phyloP scores from a whole-genome alignment of 148 eudicot genomes.

The Arctostaphylos glauca region DNA sequence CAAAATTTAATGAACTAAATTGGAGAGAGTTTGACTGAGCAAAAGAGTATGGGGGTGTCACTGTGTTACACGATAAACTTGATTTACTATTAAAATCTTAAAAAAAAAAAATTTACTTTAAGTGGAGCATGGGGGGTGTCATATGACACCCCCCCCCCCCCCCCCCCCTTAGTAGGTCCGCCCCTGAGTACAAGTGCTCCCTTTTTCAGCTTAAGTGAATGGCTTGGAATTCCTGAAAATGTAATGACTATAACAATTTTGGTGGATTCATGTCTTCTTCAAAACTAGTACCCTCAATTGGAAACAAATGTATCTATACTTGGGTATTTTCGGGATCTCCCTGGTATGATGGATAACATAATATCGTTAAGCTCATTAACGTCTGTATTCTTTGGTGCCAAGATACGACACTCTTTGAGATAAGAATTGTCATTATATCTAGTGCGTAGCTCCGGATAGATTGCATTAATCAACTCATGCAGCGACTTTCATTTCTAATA shows the following conservation, averaged over 20 bases:
- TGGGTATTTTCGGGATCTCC: not conserved
- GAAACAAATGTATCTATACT: not conserved
- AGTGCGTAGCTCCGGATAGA: not conserved
- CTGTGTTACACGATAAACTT: too few species aligned
- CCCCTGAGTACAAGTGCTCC: not conserved
- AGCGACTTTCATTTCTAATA: not conserved
- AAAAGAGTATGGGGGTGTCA: too few species aligned
- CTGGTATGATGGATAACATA: not conserved
- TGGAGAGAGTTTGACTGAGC: too few species aligned
- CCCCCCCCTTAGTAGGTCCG: too few species aligned
- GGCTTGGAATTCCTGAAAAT: not conserved
- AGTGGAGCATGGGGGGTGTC: too few species aligned
- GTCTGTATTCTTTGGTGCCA: not conserved
- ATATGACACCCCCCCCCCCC: too few species aligned
- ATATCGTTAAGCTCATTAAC: not conserved
- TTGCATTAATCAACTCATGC: not conserved
- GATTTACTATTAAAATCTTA: too few species aligned
- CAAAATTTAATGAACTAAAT: too few species aligned
- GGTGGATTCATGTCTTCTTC: not conserved
- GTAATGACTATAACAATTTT: not conserved
- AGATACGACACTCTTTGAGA: not conserved
- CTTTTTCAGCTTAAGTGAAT: not conserved
- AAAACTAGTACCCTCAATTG: not conserved
- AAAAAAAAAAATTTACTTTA: too few species aligned
- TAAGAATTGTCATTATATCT: not conserved